Evolutionary conservation across 371 early-diverging fungal genomes (phyloP).

Genomic region (Zopfochytrium polystomum): DNA sequence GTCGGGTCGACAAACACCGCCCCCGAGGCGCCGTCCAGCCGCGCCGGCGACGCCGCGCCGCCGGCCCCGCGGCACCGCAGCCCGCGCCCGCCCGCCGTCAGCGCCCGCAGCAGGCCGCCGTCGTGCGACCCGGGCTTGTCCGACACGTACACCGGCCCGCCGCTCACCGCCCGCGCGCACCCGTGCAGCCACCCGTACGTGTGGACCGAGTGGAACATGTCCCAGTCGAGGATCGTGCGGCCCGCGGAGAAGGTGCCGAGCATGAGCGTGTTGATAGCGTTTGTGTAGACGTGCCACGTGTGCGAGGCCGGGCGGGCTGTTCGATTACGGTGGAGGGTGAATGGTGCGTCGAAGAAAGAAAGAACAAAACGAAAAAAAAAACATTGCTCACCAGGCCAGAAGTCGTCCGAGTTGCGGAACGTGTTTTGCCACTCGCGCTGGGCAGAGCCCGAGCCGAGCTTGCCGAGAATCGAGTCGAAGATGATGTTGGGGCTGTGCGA

Average conservation of each 20-base stretch:
- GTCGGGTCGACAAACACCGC: not conserved
- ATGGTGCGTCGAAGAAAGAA: too few species aligned
- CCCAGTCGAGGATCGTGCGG: constrained; percentile 45
- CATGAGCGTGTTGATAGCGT: too few species aligned
- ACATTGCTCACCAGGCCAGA: constrained; percentile 46
- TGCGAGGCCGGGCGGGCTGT: constrained; percentile 43
- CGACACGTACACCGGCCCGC: constrained; percentile 49
- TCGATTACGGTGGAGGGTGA: too few species aligned
- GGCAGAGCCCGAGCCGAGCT: constrained; percentile 7
- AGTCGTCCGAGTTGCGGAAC: constrained; percentile 49
- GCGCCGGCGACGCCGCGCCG: too few species aligned
- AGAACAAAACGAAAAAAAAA: too few species aligned
- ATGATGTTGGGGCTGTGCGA: constrained; percentile 36
- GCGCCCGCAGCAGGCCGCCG: constrained; percentile 17
- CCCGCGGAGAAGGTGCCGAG: not conserved
- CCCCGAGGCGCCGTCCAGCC: not conserved
- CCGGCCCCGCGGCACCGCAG: too few species aligned
- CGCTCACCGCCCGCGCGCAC: constrained; percentile 45
- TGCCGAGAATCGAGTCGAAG: constrained; percentile 14
- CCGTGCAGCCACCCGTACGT: constrained; percentile 48
- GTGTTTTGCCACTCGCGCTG: not conserved
- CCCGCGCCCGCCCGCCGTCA: constrained; percentile 5
- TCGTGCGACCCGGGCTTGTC: constrained; percentile 39
- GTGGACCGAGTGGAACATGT: constrained; percentile 56
- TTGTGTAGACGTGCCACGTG: constrained; percentile 52